These are phyloP conservation scores for Cutaneotrichosporon arboriforme DNA, from an alignment of 1,284 basidiomycete genomes.

Conservation along the genomic window DNA sequence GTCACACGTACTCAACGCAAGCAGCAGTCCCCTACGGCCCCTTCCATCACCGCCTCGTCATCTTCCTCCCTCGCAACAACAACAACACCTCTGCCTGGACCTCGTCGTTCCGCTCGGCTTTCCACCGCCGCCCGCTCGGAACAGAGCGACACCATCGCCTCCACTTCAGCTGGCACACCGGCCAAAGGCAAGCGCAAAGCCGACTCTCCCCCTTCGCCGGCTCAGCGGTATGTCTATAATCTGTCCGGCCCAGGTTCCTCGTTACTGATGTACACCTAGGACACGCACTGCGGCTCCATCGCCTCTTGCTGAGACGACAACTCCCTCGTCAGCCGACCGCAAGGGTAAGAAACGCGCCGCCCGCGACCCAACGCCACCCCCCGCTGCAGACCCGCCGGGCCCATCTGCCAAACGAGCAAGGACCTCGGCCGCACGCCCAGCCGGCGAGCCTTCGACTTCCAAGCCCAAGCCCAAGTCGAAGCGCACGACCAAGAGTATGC, in stretches of 20 bases:
- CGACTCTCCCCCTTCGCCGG: constrained; percentile 6
- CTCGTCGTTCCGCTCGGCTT: constrained; percentile 34
- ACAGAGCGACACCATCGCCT: constrained; percentile 4
- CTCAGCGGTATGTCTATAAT: background rate
- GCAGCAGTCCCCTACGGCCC: background rate
- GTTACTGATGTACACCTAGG: constrained; percentile 6
- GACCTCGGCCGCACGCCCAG: constrained; percentile 3
- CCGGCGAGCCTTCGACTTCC: constrained; percentile 10
- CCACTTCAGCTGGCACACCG: constrained; percentile 8
- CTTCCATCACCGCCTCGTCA: background rate
- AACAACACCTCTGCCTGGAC: background rate
- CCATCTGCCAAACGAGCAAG: constrained; percentile 18
- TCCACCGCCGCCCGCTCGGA: constrained; percentile 20
- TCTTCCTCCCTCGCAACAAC: background rate
- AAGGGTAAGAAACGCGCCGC: constrained; percentile 43
- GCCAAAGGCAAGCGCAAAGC: constrained; percentile 30
- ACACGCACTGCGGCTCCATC: constrained; percentile 1
- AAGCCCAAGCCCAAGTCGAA: constrained; percentile 33
- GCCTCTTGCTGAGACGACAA: background rate
- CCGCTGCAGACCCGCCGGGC: constrained; percentile 17
- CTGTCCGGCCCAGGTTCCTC: no score
- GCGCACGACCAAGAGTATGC: constrained; percentile 35
- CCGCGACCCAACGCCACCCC: constrained; percentile 10
- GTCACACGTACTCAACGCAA: constrained; percentile 2
- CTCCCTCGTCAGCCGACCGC: constrained; percentile 22